Percentiles rank a stretch among this genome's conserved stretches.
These are phyloP conservation scores for Globisporangium uncinulatum DNA, from an alignment of 352 stramenopile species.

Conservation along the genomic window DNA sequence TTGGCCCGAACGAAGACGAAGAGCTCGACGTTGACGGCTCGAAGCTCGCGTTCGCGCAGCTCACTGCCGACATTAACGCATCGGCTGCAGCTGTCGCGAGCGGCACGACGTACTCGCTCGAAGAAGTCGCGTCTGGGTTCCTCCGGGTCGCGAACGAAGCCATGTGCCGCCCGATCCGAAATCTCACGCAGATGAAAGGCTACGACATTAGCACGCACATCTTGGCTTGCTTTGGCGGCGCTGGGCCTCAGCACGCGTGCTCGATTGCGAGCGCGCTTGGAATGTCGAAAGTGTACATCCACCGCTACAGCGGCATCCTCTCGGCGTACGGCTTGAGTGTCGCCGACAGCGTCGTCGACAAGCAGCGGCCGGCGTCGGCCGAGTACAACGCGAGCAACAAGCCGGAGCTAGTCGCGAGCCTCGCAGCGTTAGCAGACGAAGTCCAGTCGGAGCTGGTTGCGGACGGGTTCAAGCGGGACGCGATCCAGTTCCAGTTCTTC, in stretches of 20 bases:
- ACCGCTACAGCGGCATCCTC: slow-evolving; percentile 97
- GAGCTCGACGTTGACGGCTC: slow-evolving; percentile 94
- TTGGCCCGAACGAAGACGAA: slow-evolving; percentile 97
- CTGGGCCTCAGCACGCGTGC: slow-evolving; percentile 97
- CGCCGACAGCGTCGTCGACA: slow-evolving; percentile 96
- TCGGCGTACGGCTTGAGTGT: slow-evolving; percentile 97
- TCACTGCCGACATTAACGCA: slow-evolving; percentile 88
- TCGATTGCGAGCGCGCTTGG: slow-evolving; percentile 94
- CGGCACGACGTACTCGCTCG: slow-evolving; percentile 69
- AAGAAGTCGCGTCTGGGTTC: slow-evolving; percentile 97
- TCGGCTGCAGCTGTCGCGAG: slow-evolving; percentile 33
- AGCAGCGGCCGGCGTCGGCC: slow-evolving; percentile 87
- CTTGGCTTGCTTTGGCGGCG: slow-evolving; percentile 97
- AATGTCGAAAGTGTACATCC: slow-evolving; percentile 98
- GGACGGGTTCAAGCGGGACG: slow-evolving; percentile 85
- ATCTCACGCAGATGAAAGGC: slow-evolving; percentile 97
- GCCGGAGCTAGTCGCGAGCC: slow-evolving; percentile 28
- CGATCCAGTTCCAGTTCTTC: slow-evolving; percentile 93
- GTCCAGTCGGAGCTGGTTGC: slow-evolving; percentile 62
- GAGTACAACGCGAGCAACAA: slow-evolving; percentile 58
- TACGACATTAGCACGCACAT: slow-evolving; percentile 97
- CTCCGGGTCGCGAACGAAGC: slow-evolving; percentile 98
- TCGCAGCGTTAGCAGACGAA: slow-evolving; percentile 53
- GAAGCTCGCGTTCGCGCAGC: slow-evolving; percentile 84
- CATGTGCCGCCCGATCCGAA: slow-evolving; percentile 99